Evolutionary conservation across 257 asterid species (phyloP), one percentile per base, ranked within the genome.

Genomic region (Petunia axillaris): DNA sequence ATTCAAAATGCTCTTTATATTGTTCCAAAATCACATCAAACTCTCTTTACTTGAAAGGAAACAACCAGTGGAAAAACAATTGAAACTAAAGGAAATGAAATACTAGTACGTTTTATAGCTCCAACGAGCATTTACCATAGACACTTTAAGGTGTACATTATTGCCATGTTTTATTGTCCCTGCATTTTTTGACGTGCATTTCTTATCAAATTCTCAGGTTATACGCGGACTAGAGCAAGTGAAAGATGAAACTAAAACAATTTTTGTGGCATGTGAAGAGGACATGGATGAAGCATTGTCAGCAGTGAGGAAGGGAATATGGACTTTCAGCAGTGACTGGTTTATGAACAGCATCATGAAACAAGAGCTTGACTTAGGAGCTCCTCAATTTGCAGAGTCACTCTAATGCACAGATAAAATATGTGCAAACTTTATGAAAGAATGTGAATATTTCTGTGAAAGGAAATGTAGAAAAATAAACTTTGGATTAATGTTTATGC

Each of bases 301-400:
- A 80, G 97, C 95, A 6, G 91, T 88, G 37, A 87, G 88, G 85
- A 82, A 85, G 83, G 97, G 95, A 78, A 84, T 93, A 10, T 78
- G 80, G 85, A 91, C 98, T 75, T 95, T 92, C 83, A 85, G 93
- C 81, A 87, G 89, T 64, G 97, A 95, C 77, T 93, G 99, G 99
- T 86, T 95, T 36, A 92, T 93, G 97, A 89, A 84, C 82, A 91
- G 98, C 82, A 71, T 93, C 84, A 89, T 95, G 97, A 92, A 81
- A 86, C 99, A 95, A 90, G 89, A 92, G 77, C 93, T 93, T 80
- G 95, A 93, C 83, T 85, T 93, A 67, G 93, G 89, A 67, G 97
- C 97, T 75, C 90, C 97, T 82, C 93, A 87, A 84, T 95, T 90
- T 83, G 93, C 92, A 46, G 94, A 92, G 79, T 90, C 94, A 54